Evolutionary conservation across 2,329 filamentous ascomycete genomes (phyloP), one percentile per base, ranked within the genome.

Genomic region (Lomentospora prolificans): DNA sequence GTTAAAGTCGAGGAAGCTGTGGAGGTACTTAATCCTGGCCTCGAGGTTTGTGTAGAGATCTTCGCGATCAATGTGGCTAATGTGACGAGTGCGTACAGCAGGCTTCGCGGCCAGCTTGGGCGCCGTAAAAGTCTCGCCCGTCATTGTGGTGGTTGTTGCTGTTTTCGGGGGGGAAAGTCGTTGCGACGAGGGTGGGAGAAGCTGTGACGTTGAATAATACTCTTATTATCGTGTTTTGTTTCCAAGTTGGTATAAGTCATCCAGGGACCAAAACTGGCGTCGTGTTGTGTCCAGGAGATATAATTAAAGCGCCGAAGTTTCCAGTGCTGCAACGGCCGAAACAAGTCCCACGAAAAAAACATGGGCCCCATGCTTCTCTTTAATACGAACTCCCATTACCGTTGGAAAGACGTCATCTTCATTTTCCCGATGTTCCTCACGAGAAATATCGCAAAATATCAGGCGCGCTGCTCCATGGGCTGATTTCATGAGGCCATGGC

Each of bases 1-100:
- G 62, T 79, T 84, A 64, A 90, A 90, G 64, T 90, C 87, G 25
- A 90, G 79, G 58, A 90, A 90, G 28, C 81, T 82, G 62, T 89
- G 86, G 1, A 90, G 76, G 60, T 90, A 90, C 53, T 80, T 79
- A 58, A 90, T 80, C 53, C 87, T 77, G 0, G 81, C 77, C 59
- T 88, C 84, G 14, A 90, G 75, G 61, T 80, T 81, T 24, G 82
- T 87, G 69, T 89, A 89, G 4, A 90, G 74, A 44, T 85, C 81
- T 67, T 84, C 81, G 48, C 86, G 81, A 67, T 86, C 80, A 61
- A 90, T 76, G 63, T 89, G 85, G 66, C 83, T 74, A 64, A 72
- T 72, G 44, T 48, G 44, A 4, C 44, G 44, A 27, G 44, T 48
- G 44, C 44, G 44, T 3, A 44, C 19, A n/a, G 28, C 36, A 31